A percentile compares a stretch with the other conserved stretches of the same genome.
Evolutionary conservation across 2,329 filamentous ascomycete species (phyloP).

Genomic region (Pseudogymnoascus sp.): DNA sequence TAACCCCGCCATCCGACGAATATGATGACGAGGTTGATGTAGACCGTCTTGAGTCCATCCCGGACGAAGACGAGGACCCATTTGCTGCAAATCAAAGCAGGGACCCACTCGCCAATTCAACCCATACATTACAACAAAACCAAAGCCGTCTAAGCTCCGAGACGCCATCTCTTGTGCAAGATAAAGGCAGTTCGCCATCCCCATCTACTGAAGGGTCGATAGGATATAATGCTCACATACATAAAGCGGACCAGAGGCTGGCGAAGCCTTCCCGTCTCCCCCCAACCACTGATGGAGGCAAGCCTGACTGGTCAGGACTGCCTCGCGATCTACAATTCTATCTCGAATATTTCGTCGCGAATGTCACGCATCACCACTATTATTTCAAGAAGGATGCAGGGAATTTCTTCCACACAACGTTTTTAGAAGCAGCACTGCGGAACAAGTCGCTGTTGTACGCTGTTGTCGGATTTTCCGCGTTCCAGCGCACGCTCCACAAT

Average conservation of each 20-base stretch:
- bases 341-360: slow-evolving; percentile 66
- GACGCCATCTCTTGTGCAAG: slow-evolving; percentile 42
- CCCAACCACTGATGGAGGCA: slow-evolving; percentile 12
- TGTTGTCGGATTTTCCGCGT: slow-evolving; percentile 79
- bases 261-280: slow-evolving; percentile 23
- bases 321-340: slow-evolving; percentile 67
- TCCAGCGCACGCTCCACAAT: slow-evolving; percentile 66
- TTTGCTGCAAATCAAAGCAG: slow-evolving; percentile 15
- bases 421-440: slow-evolving; percentile 63
- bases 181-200: slow-evolving; percentile 45
- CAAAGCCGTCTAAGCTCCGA: slow-evolving; percentile 42
- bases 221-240: slow-evolving; percentile 20
- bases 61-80: slow-evolving; percentile 42
- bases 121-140: slow-evolving; percentile 31
- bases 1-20: slow-evolving; percentile 46
- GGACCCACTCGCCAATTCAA: slow-evolving; percentile 18
- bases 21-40: slow-evolving; percentile 38
- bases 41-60: slow-evolving; percentile 44
- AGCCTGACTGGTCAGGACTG: slow-evolving; percentile 46
- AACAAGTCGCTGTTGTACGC: slow-evolving; percentile 81
- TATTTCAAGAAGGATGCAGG: slow-evolving; percentile 62
- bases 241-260: slow-evolving; percentile 11
- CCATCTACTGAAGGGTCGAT: slow-evolving; percentile 36
- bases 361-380: slow-evolving; percentile 77
- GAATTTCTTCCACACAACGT: slow-evolving; percentile 62